A percentile compares a stretch with the other conserved stretches of the same genome.
Evolutionary conservation across 2,329 filamentous ascomycete species (phyloP).

Genomic region (Nigrograna mackinnonii): DNA sequence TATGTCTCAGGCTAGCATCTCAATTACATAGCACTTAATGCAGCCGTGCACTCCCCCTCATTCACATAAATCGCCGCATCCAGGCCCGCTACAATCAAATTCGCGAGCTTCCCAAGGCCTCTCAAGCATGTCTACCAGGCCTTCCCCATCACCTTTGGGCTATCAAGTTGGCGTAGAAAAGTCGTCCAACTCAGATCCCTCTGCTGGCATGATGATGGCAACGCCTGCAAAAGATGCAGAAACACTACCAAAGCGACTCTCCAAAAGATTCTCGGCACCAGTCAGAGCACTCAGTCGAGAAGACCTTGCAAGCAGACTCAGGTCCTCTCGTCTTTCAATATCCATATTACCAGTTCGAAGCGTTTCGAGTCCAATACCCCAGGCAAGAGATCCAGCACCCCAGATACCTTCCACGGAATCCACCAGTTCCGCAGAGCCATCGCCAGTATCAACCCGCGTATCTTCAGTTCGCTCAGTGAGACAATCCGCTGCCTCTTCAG

Average conservation of each 20-base stretch:
- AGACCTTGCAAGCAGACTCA: not conserved
- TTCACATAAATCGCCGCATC: not conserved
- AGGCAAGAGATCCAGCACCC: not conserved
- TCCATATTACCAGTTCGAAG: not conserved
- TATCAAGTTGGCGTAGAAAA: too few species aligned
- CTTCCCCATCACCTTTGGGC: too few species aligned
- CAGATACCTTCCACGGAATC: not conserved
- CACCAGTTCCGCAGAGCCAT: not conserved
- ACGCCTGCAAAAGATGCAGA: too few species aligned
- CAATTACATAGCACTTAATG: not conserved
- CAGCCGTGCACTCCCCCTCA: not conserved
- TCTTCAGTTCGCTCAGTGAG: not conserved
- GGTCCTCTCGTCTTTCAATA: not conserved
- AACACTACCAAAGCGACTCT: not conserved
- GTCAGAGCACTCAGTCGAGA: constrained; percentile 2
- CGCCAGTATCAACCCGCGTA: not conserved
- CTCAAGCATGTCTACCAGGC: too few species aligned
- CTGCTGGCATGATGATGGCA: too few species aligned
- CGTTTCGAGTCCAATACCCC: not conserved
- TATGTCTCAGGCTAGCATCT: constrained; percentile 2
- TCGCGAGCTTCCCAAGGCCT: too few species aligned
- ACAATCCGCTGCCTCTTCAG: not conserved
- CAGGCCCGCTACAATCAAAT: too few species aligned
- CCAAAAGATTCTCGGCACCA: not conserved
- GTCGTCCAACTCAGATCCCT: too few species aligned